Base-by-base conservation (phyloP, 306 rosid species). In the Carpinus fangiana region DNA sequence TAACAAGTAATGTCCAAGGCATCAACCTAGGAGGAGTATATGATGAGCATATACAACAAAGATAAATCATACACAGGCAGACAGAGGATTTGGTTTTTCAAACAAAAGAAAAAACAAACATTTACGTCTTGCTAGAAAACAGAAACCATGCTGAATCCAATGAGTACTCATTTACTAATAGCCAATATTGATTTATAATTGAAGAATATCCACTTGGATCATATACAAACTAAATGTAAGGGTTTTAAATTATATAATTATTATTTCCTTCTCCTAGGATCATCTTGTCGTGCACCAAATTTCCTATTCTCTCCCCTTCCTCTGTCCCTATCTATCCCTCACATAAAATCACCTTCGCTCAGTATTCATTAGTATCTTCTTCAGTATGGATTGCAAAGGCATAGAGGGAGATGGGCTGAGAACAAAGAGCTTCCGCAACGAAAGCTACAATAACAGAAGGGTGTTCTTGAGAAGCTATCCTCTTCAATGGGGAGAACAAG, bases 391-490 rank as follows among this genome's bases (percentile, higher is more conserved):
- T 59, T 8, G 41, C 5, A 50, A 64, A 66, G 83, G 67, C 12
- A 62, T 36, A 8, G 7, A 52, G 31, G 54, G 13, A 41, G 52
- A 41, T 41, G 62, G 70, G 55, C 13, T 45, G 26, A 67, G 82
- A 62, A 59, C 79, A 12, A 80, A 54, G 62, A 84, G 77, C 70
- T 84, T 84, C 52, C 80, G 82, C 0, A 3, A 80, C 2, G 79
- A 80, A 77, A 76, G 73, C 76, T 80, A 80, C 76, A 68, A 68
- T 13, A 80, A 61, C 13, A 72, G 84, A 73, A 84, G 87, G 51
- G 80, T 34, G 70, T 76, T 84, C 36, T 57, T 80, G 70, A 73
- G 77, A 73, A 76, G 84, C 61, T 84, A 84, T 50, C 87, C 87
- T 57, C 87, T 84, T 21, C 76, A 57, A 55, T 84, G 87, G 87